These are phyloP conservation scores for Chrysanthemum seticuspe DNA, from an alignment of 129 eudicot genomes.

Conservation along the genomic window DNA sequence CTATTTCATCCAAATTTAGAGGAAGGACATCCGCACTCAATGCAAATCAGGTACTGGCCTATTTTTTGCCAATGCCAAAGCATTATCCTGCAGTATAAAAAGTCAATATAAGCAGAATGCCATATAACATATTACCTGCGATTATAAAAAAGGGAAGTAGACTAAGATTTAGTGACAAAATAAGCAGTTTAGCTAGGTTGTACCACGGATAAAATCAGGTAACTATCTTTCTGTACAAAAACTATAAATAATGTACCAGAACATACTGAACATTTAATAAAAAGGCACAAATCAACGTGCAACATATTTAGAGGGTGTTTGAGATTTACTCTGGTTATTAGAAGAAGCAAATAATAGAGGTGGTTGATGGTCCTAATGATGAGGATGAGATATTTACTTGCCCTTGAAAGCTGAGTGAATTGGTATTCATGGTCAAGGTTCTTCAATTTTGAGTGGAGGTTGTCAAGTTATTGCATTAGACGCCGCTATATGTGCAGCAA, in stretches of 20 bases:
- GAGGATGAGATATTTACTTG: background rate
- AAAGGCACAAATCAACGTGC: no score
- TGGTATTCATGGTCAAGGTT: no score
- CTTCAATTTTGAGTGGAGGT: no score
- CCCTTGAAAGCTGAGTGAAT: background rate
- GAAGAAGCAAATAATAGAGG: no score
- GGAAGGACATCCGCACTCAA: constrained; percentile 74
- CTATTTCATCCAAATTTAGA: constrained; percentile 56
- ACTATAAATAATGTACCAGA: no score
- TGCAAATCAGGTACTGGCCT: constrained; percentile 61
- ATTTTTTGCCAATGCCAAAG: constrained; percentile 69
- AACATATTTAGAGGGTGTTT: no score
- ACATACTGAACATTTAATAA: no score
- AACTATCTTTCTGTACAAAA: background rate
- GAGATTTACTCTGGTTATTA: no score
- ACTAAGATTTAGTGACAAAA: background rate
- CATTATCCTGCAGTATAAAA: constrained; percentile 58
- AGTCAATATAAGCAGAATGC: constrained; percentile 2
- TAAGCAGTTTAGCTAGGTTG: background rate
- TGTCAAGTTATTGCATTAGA: no score
- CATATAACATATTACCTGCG: background rate
- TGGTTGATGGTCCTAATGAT: background rate
- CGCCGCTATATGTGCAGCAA: no score
- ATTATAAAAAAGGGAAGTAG: background rate
- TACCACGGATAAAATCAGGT: background rate